Base-by-base conservation (phyloP, 1,284 basidiomycete species). In the Rhodotorula sp. region DNA sequence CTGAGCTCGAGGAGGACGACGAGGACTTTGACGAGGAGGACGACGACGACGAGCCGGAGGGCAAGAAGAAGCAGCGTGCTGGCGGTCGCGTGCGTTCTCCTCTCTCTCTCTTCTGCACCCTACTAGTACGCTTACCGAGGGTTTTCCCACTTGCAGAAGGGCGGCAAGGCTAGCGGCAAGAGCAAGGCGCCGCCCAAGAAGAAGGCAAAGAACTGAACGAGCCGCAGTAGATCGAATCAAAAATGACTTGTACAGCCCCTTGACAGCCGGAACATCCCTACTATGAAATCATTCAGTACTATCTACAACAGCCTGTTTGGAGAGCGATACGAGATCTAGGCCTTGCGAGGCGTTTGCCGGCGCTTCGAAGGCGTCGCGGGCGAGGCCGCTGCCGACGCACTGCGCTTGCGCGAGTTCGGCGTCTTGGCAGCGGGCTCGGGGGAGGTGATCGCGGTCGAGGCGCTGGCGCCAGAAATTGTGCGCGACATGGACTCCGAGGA, bases 1-100 rank as follows among this genome's bases (percentile, higher is more conserved):
- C 62, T 3, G 59, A 57, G 7, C 49, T 58, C 25, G 54, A 52
- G 1, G 60, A 63, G 34, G 46, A 52, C 13, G 58, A 46, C 50
- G 46, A 56, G 34, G 68, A 64, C 14, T 45, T 61, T 13, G 55
- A 57, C 7, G 59, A 67, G 13, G 61, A 72, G 9, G 68, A 67
- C 23, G 65, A 66, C 8, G 64, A 66, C 25, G 69, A 66, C 27
- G 72, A 72, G 55, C 45, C 63, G 12, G 58, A 68, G 44, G 13
- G 46, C 44, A 61, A 58, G 49, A 68, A 34, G 70, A 74, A 50
- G 70, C 58, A 67, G 68, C 68, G 62, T 13, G 68, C 52, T 9
- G 64, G 68, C 25, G 64, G 64, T 12, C 21, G 49, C 25, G 66
- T 67, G 25, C 48, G 66, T 60, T 25, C 7, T 12, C 34, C 34